Evolutionary conservation across 306 rosid genomes (phyloP).

Genomic region (Dalbergia oliveri): DNA sequence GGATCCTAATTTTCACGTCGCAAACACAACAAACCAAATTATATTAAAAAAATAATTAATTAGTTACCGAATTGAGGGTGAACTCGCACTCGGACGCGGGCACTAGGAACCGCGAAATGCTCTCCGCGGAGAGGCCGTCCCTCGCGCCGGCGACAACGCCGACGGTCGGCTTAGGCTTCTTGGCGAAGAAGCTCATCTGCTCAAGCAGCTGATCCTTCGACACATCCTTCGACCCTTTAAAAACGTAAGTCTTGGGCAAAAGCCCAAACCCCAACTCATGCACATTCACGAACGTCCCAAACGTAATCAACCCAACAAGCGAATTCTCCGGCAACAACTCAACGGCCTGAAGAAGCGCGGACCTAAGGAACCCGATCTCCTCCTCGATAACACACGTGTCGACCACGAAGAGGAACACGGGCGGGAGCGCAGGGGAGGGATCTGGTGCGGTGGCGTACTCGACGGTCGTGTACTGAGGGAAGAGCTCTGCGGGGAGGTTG

Average conservation of each 20-base stretch:
- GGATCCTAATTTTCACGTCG: background rate
- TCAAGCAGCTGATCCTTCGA: slow-evolving; percentile 87
- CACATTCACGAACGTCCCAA: slow-evolving; percentile 81
- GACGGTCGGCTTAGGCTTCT: slow-evolving; percentile 75
- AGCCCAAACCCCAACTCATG: slow-evolving; percentile 87
- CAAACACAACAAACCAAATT: background rate
- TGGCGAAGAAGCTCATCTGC: slow-evolving; percentile 80
- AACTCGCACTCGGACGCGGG: slow-evolving; percentile 91
- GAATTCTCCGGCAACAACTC: slow-evolving; percentile 87
- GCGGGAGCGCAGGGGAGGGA: slow-evolving; percentile 48
- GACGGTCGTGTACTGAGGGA: slow-evolving; percentile 88
- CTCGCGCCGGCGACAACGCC: slow-evolving; percentile 94
- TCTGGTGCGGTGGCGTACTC: slow-evolving; percentile 69
- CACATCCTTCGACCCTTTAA: slow-evolving; percentile 83
- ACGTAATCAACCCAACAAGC: slow-evolving; percentile 85
- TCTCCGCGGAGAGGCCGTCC: slow-evolving; percentile 82
- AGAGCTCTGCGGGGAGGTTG: slow-evolving; percentile 94
- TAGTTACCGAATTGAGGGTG: slow-evolving; percentile 76
- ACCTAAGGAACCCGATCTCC: slow-evolving; percentile 75
- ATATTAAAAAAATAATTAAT: background rate
- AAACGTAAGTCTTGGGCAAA: slow-evolving; percentile 80
- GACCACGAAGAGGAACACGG: slow-evolving; percentile 83
- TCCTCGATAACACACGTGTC: slow-evolving; percentile 89
- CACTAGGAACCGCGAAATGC: slow-evolving; percentile 80
- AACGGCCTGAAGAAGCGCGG: slow-evolving; percentile 79